These are phyloP conservation scores for Botrytis paeoniae DNA, from an alignment of 2,329 filamentous ascomycete genomes.

Conservation along the genomic window DNA sequence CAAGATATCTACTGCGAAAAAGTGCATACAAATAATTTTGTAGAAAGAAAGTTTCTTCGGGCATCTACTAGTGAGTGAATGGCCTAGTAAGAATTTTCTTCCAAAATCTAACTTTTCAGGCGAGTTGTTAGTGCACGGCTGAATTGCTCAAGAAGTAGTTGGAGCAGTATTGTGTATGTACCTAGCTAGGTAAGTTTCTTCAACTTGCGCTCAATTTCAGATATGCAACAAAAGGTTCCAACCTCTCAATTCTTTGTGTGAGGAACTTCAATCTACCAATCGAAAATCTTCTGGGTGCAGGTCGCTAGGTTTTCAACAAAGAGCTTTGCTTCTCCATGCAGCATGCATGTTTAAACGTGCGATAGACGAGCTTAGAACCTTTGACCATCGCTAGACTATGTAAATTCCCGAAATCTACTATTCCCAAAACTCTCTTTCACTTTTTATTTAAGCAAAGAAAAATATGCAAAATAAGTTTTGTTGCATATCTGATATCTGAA, in stretches of 20 bases:
- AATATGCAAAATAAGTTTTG: not conserved
- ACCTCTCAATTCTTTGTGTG: not conserved
- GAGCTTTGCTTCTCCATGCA: not conserved
- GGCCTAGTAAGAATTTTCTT: not conserved
- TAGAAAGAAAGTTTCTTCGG: not conserved
- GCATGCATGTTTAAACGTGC: not conserved
- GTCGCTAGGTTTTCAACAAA: not conserved
- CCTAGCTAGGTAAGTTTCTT: not conserved
- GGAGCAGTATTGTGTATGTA: not conserved
- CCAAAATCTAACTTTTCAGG: not conserved
- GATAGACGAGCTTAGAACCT: not conserved
- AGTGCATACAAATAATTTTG: not conserved
- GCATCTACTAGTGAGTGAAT: not conserved
- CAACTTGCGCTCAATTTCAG: constrained; percentile 1
- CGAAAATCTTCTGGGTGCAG: not conserved
- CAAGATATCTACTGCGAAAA: not conserved
- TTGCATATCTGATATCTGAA: constrained; percentile 18
- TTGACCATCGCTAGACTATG: not conserved
- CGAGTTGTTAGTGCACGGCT: not conserved
- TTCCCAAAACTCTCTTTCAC: not conserved
- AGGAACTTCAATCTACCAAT: not conserved
- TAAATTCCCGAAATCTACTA: not conserved
- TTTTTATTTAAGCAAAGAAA: not conserved
- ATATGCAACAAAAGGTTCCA: not conserved
- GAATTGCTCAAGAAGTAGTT: not conserved